A percentile compares a stretch with the other conserved stretches of the same genome.
Conservation (phyloP, 129 eudicot genomes). For the Dittrichia graveolens region DNA sequence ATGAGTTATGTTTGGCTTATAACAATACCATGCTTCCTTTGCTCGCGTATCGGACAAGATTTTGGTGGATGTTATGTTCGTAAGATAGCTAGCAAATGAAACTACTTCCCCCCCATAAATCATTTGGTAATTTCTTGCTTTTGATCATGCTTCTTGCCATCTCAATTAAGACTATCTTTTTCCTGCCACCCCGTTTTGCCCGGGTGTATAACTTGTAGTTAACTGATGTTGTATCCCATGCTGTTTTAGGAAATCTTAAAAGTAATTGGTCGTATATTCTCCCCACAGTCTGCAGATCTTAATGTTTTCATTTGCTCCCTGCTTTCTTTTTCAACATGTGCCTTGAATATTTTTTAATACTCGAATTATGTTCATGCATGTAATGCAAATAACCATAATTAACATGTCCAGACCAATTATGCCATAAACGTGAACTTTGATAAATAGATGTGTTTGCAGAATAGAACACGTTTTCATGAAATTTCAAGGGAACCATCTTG, state of each 20-base stretch:
- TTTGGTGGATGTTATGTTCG: slow-evolving; percentile 12
- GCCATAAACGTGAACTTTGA: neutral
- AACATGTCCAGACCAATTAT: neutral
- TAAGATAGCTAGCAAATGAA: neutral
- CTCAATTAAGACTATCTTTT: too few relatives aligned
- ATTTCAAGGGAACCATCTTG: neutral
- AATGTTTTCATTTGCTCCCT: neutral
- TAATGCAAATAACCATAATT: neutral
- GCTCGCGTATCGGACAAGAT: neutral
- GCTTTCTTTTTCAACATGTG: too few relatives aligned
- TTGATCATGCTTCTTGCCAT: too few relatives aligned
- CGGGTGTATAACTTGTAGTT: slow-evolving; percentile 2
- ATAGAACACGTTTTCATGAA: neutral
- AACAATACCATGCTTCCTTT: slow-evolving; percentile 7
- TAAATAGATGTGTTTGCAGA: neutral
- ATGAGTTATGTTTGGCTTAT: slow-evolving; percentile 15
- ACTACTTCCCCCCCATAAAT: slow-evolving; percentile 18
- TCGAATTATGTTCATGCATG: neutral
- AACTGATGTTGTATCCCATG: neutral
- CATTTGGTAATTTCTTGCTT: too few relatives aligned
- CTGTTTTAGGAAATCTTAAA: neutral
- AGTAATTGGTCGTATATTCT: neutral
- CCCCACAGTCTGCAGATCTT: neutral
- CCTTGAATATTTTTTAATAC: too few relatives aligned
- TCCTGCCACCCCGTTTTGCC: slow-evolving; percentile 21